These are phyloP conservation scores for Russula lepida DNA, from an alignment of 768 basidiomycete species.

Conservation along the genomic window DNA sequence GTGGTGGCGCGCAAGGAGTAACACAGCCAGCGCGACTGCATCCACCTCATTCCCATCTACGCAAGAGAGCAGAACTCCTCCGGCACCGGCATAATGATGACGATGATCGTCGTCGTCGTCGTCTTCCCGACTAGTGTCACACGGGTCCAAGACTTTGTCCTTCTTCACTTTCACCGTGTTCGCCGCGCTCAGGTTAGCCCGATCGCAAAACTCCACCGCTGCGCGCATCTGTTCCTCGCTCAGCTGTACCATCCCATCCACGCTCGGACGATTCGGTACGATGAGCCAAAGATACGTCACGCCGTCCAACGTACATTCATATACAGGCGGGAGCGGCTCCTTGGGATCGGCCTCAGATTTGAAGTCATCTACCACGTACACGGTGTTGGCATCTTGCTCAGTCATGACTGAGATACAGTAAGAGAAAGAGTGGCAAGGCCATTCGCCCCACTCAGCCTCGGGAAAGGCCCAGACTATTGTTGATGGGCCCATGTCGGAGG, in stretches of 20 bases:
- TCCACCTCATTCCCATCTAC: constrained; percentile 5
- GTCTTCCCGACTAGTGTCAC: too few relatives aligned
- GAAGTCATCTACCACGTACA: neutral
- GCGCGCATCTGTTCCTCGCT: constrained; percentile 1
- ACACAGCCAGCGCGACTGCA: neutral
- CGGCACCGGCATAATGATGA: neutral
- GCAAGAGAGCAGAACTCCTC: neutral
- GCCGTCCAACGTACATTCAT: neutral
- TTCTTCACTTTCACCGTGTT: neutral
- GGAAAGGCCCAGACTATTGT: constrained; percentile 1
- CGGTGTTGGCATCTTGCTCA: neutral
- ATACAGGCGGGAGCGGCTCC: neutral
- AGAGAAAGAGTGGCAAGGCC: constrained; percentile 1
- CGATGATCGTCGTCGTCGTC: neutral
- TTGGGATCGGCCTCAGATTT: neutral
- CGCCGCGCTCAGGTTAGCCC: neutral
- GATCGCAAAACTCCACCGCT: neutral
- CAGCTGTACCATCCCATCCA: neutral
- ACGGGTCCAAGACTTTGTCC: neutral
- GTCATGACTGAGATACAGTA: constrained; percentile 9
- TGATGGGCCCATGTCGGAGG: neutral
- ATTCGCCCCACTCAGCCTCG: constrained; percentile 6
- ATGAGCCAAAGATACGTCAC: constrained; percentile 8
- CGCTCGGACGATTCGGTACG: neutral
- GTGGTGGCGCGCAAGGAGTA: neutral